Evolutionary conservation across 305 asterid species (phyloP), one percentile per base, ranked within the genome.

Genomic region (Solanum aculeatissimum): DNA sequence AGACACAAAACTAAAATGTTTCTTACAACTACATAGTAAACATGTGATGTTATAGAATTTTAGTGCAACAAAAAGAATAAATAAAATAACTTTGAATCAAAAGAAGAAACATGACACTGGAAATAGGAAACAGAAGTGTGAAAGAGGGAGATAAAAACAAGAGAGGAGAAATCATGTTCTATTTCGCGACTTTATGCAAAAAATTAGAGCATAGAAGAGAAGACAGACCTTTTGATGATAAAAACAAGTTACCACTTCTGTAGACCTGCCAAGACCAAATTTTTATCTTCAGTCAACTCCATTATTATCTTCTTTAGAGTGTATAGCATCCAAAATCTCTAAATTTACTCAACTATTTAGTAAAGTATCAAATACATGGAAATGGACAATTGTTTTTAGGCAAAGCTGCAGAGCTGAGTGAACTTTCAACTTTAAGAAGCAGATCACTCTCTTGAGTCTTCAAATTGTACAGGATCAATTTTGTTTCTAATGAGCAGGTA

Each of bases 141-240:
- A 45, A 72, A 54, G 13, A 29, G 80, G 35, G 19, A 43, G 35
- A 60, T 19, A 84, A 82, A 38, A 57, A n/a, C 65, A 63, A 69
- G 15, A 21, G 19, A 72, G 35, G 42, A 55, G 38, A 62, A 62
- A 55, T n/a, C 23, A 43, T 16, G 7, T 55, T 16, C 16, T 54
- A 55, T 71, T 80, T 68, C 7, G 58, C 43, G 49, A 58, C 69
- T 19, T n/a, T 43, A 89, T 85, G 82, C 38, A 80, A 65, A 57
- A 15, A 82, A 70, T 47, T 70, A 54, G 4, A 65, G 84, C 66
- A 80, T 80, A 91, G 89, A 43, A 85, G 88, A 83, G 54, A 84
- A 84, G 82, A 85, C 90, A 83, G 63, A 97, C 99, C 99, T 95
- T 91, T 97, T 75, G 99, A 97, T 83, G 99, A 95, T 89, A 97